Percentiles rank a stretch among this genome's conserved stretches.
These are phyloP conservation scores for Candida schatavii DNA, from an alignment of 805 yeast genomes.

Conservation along the genomic window DNA sequence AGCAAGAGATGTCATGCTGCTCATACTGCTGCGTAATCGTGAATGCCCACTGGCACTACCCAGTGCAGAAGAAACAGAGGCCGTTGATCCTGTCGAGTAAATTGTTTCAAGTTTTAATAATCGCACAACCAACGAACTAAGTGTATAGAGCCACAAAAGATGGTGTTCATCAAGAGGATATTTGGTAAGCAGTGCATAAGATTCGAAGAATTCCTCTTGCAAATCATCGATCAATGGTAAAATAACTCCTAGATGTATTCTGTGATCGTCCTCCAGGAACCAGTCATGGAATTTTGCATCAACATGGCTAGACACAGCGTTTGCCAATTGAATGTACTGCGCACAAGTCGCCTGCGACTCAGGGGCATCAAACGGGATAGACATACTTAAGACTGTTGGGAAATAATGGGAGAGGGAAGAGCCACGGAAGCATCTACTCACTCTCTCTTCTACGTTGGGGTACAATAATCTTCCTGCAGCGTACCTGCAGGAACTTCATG, in stretches of 20 bases:
- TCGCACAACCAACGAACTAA: background rate
- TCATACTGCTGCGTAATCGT: background rate
- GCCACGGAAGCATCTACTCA: background rate
- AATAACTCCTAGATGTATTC: background rate
- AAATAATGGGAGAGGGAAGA: background rate
- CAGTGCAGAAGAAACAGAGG: background rate
- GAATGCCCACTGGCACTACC: background rate
- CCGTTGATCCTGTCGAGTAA: background rate
- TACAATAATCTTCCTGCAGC: no score
- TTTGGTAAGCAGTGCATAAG: constrained; percentile 9
- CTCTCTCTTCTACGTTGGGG: no score
- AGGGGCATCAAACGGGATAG: background rate
- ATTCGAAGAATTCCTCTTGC: constrained; percentile 15
- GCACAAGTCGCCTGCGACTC: constrained; percentile 5
- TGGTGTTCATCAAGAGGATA: constrained; percentile 9
- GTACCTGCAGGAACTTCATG: no score
- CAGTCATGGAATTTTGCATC: background rate
- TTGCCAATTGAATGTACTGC: background rate
- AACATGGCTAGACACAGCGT: background rate
- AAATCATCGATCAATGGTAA: constrained; percentile 10
- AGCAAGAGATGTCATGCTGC: background rate
- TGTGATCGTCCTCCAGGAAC: background rate
- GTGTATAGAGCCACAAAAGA: constrained; percentile 11
- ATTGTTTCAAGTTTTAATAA: background rate
- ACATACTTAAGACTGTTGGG: no score